These are phyloP conservation scores for Agarophyton chilense DNA, from an alignment of 23 red algal species.

Conservation along the genomic window DNA sequence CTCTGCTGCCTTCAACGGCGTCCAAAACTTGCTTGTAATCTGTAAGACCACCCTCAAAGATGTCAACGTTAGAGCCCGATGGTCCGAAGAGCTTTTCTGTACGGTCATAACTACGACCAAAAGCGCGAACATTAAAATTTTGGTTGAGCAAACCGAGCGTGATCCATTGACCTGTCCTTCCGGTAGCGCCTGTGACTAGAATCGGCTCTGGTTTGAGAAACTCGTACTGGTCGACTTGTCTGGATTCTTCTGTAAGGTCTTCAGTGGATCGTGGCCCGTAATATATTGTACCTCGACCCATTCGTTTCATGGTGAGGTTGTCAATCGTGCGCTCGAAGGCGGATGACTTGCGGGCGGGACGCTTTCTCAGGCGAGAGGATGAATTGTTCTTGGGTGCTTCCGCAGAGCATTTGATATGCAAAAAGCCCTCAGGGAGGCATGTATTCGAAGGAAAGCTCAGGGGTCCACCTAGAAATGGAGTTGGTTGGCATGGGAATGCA, in stretches of 20 bases:
- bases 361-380: neutral
- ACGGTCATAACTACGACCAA: conserved; percentile 43
- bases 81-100: conserved; percentile 73
- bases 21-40: conserved; percentile 21
- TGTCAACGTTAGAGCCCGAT: conserved; percentile 67
- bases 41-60: conserved; percentile 49
- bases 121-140: conserved; percentile 61
- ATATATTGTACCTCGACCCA: conserved; percentile 68
- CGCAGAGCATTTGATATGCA: neutral
- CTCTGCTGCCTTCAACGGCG: conserved; percentile 52
- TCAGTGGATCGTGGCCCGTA: conserved; percentile 53
- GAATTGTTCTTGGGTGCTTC: neutral
- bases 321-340: conserved; percentile 72
- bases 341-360: conserved; percentile 21
- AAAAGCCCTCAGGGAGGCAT: neutral
- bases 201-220: conserved; percentile 52
- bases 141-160: conserved; percentile 64
- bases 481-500: neutral
- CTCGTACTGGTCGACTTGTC: neutral
- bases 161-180: conserved; percentile 72
- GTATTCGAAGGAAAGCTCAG: neutral
- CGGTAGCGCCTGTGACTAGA: conserved; percentile 72
- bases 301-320: conserved; percentile 67
- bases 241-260: conserved; percentile 1
- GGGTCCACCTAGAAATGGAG: neutral